Conservation (phyloP, 441 rosid species). For the Theobroma grandiflorum region DNA sequence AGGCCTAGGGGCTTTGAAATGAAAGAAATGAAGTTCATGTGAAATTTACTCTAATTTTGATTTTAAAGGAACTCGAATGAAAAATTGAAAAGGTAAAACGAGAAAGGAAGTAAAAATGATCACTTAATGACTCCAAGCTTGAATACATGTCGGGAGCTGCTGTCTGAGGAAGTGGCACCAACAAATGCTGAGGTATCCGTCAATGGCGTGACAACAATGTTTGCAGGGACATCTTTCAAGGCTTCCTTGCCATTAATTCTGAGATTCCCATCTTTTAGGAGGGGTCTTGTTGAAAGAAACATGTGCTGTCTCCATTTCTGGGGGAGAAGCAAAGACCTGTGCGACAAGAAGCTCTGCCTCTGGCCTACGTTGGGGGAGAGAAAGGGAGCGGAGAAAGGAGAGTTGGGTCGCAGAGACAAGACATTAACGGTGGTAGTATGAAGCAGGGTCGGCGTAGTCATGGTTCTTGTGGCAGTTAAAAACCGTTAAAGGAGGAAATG, state of each 20-base stretch:
- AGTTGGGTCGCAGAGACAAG: slow-evolving; percentile 26
- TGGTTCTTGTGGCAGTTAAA: slow-evolving; percentile 5
- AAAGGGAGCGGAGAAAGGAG: slow-evolving; percentile 26
- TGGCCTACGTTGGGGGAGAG: background rate
- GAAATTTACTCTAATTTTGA: background rate
- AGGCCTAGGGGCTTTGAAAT: background rate
- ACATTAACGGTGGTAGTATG: slow-evolving; percentile 8
- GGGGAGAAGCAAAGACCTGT: slow-evolving; percentile 14
- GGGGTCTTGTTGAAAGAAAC: slow-evolving; percentile 46
- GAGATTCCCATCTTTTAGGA: slow-evolving; percentile 49
- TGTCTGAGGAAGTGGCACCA: slow-evolving; percentile 43
- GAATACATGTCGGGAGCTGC: slow-evolving; percentile 46
- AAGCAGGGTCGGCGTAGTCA: slow-evolving; percentile 8
- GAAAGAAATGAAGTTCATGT: background rate
- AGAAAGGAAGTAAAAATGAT: background rate
- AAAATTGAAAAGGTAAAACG: background rate
- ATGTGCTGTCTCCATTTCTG: slow-evolving; percentile 49
- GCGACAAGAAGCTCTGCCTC: slow-evolving; percentile 20
- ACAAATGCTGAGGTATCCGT: slow-evolving; percentile 46
- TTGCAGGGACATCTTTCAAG: slow-evolving; percentile 49
- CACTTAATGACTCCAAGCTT: slow-evolving; percentile 52
- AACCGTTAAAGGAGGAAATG: slow-evolving; percentile 2
- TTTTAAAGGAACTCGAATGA: background rate
- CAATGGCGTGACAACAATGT: slow-evolving; percentile 45
- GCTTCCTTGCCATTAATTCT: slow-evolving; percentile 39